Evolutionary conservation across 148 eudicot genomes (phyloP).

Genomic region (Arctostaphylos glauca): DNA sequence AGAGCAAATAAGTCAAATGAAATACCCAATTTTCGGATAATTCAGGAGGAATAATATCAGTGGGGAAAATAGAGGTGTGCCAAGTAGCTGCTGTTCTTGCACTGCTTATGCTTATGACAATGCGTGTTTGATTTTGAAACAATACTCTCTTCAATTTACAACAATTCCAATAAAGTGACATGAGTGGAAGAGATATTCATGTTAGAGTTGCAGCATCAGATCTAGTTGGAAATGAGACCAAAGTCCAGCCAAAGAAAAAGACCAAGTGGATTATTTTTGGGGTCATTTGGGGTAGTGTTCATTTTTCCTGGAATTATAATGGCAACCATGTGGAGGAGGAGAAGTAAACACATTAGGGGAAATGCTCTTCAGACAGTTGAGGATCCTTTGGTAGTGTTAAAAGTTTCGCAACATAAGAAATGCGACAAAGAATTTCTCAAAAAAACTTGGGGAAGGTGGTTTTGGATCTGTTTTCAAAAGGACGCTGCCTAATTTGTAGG

Average conservation of each 20-base stretch:
- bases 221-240: background rate
- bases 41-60: background rate
- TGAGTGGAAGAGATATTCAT: background rate
- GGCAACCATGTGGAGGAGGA: background rate
- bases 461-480: conserved; percentile 5
- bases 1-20: background rate
- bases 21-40: background rate
- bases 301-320: background rate
- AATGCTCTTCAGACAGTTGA: background rate
- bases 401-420: background rate
- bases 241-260: background rate
- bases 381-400: background rate
- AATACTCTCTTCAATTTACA: background rate
- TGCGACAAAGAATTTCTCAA: background rate
- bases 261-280: background rate
- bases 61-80: background rate
- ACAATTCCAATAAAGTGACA: background rate
- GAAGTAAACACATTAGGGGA: no score
- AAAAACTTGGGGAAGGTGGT: background rate
- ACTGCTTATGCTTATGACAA: background rate
- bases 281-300: background rate
- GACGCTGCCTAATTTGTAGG: background rate
- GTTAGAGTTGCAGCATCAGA: background rate
- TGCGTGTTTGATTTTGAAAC: background rate
- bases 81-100: background rate